phyloP scores from a whole-genome alignment of 2,329 filamentous ascomycete species.

The Diaporthe vexans region DNA sequence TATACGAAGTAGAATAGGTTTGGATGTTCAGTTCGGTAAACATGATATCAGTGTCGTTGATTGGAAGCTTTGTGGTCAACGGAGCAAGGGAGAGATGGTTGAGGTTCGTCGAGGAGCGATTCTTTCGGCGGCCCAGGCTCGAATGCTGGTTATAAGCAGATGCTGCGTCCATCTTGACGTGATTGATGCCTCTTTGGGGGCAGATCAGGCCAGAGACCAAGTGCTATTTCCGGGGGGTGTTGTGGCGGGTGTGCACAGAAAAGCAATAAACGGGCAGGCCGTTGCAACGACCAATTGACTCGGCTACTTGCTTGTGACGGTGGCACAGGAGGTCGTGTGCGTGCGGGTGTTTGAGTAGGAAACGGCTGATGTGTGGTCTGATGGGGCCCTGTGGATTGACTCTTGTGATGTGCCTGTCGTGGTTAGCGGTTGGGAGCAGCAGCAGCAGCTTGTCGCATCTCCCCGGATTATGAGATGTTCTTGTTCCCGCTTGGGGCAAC shows the following conservation, averaged over 20 bases:
- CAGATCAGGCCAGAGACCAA: background rate
- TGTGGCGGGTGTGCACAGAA: background rate
- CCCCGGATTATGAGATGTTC: slow-evolving; percentile 33
- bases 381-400: slow-evolving; percentile 31
- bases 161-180: slow-evolving; percentile 67
- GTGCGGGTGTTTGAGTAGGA: background rate
- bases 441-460: slow-evolving; percentile 12
- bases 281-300: slow-evolving; percentile 24
- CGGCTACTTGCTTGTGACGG: slow-evolving; percentile 10
- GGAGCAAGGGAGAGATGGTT: slow-evolving; percentile 75
- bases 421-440: slow-evolving; percentile 25
- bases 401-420: slow-evolving; percentile 32
- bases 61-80: slow-evolving; percentile 72
- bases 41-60: slow-evolving; percentile 66
- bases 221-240: slow-evolving; percentile 2
- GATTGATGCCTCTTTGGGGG: background rate
- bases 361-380: slow-evolving; percentile 40
- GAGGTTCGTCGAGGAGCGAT: slow-evolving; percentile 70
- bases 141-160: slow-evolving; percentile 69
- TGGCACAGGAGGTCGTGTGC: slow-evolving; percentile 11
- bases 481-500: slow-evolving; percentile 20
- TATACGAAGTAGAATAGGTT: slow-evolving; percentile 64
- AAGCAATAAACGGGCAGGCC: background rate
- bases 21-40: slow-evolving; percentile 50
- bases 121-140: slow-evolving; percentile 69